These are phyloP conservation scores for Globisporangium okanoganense DNA, from an alignment of 352 stramenopile species.

Conservation along the genomic window DNA sequence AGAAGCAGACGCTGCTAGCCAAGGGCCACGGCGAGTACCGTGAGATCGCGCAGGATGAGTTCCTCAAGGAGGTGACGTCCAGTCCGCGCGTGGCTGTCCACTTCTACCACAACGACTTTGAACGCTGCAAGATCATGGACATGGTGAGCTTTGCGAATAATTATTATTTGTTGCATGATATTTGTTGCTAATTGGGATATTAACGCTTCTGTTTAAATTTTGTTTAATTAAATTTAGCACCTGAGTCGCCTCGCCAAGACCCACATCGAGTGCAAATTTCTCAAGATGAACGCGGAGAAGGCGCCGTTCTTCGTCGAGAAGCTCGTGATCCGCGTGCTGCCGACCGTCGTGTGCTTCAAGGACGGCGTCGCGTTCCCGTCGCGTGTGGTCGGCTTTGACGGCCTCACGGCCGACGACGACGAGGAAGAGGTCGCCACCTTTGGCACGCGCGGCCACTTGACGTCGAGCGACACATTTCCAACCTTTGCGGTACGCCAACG, in stretches of 20 bases:
- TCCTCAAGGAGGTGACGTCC: constrained; percentile 91
- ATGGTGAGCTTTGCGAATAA: constrained; percentile 36
- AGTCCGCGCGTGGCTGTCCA: constrained; percentile 87
- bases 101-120: constrained; percentile 97
- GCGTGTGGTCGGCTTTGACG: constrained; percentile 90
- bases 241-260: constrained; percentile 44
- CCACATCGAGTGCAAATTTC: constrained; percentile 93
- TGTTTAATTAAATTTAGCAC: constrained; percentile 27
- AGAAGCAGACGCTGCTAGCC: constrained; percentile 55
- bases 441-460: constrained; percentile 33
- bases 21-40: constrained; percentile 81
- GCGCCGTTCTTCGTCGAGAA: constrained; percentile 95
- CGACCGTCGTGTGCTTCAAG: constrained; percentile 91
- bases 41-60: constrained; percentile 95
- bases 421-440: constrained; percentile 35
- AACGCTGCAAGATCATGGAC: constrained; percentile 98
- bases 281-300: constrained; percentile 94
- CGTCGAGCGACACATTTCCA: constrained; percentile 54
- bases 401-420: constrained; percentile 83
- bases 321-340: constrained; percentile 90
- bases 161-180: not conserved
- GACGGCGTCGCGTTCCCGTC: constrained; percentile 91
- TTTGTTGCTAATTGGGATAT: not conserved
- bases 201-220: too few relatives aligned
- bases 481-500: constrained; percentile 55